These are phyloP conservation scores for Paraphoma chrysanthemicola DNA, from an alignment of 2,329 filamentous ascomycete genomes.

Conservation along the genomic window DNA sequence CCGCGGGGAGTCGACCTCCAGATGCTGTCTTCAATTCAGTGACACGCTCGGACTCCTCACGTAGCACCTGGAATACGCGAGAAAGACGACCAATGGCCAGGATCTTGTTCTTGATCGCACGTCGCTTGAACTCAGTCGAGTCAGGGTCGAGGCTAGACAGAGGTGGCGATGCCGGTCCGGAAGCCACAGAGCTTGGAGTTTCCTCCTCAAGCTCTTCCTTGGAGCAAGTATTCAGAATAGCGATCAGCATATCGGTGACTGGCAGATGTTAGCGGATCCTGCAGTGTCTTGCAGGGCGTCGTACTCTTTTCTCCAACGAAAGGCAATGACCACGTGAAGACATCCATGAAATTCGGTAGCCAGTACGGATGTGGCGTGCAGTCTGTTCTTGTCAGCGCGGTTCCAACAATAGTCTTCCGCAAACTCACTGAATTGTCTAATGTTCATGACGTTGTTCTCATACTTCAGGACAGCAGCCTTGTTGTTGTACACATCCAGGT, in stretches of 20 bases:
- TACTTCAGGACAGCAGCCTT: conserved; percentile 99
- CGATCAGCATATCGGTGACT: conserved; percentile 97
- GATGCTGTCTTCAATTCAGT: conserved; percentile 97
- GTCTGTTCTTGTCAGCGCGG: conserved; percentile 54
- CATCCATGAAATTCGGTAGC: conserved; percentile 99
- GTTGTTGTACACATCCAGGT: conserved; percentile 99
- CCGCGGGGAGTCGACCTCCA: conserved; percentile 88
- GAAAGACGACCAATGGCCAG: conserved; percentile 95
- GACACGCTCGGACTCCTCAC: conserved; percentile 95
- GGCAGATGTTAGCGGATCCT: conserved; percentile 23
- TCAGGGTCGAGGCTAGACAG: conserved; percentile 73
- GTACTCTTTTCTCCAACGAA: conserved; percentile 92
- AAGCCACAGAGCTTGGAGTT: conserved; percentile 74
- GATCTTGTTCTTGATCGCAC: conserved; percentile 99
- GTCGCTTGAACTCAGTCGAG: conserved; percentile 90
- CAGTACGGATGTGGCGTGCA: conserved; percentile 99
- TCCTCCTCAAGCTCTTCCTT: conserved; percentile 95
- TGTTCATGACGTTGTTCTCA: conserved; percentile 99
- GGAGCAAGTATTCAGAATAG: conserved; percentile 97
- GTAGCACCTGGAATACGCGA: conserved; percentile 96
- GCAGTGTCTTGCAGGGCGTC: conserved; percentile 4
- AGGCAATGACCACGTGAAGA: conserved; percentile 99
- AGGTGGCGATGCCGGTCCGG: conserved; percentile 78
- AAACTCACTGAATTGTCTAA: conserved; percentile 81
- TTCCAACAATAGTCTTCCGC: background rate